Evolutionary conservation across 495 filamentous ascomycete species (phyloP), one percentile per base, ranked within the genome.

Genomic region (Daldinia loculata): DNA sequence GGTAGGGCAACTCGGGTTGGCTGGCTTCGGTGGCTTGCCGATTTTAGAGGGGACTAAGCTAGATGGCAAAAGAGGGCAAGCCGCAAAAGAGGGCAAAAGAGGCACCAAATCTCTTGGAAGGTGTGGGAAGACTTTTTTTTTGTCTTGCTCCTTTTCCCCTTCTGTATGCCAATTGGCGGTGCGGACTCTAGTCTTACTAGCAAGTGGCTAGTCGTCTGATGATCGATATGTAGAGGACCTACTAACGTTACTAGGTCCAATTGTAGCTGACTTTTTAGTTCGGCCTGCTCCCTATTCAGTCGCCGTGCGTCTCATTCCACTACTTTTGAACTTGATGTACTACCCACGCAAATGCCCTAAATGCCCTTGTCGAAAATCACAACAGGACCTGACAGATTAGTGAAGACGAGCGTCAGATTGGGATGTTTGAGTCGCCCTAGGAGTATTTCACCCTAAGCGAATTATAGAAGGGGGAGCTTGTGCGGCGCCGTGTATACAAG

Each of bases 101-200:
- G n/a, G n/a, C n/a, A 62, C 53, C 45, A 72, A 45, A 50, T 38
- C 36, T 63, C 52, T 60, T 59, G 63, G 64, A 53, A 62, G 69
- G 63, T 67, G 63, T 67, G 69, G 63, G 59, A 63, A 67, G 64
- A 67, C 69, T 64, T 72, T 67, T 67, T 62, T 63, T 59, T 43
- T 9, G 32, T n/a, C 17, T 60, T 65, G 61, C 43, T 26, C 36
- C 58, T 69, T 65, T 58, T 45, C 57, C 30, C 19, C 56, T 48
- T 36, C 61, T 32, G 58, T 66, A 61, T 61, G 56, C 48, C 34
- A 72, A 56, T 72, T 67, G 63, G 60, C 64, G 64, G 70, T 68
- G 56, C 70, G 32, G 64, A 67, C 50, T 61, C 50, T 56, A 67
- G 65, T 69, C 65, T 72, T 69, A 72, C 70, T 72, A 72, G 70